These are phyloP conservation scores for Metahyphopichia silvanorum DNA, from an alignment of 805 yeast genomes.

Conservation along the genomic window DNA sequence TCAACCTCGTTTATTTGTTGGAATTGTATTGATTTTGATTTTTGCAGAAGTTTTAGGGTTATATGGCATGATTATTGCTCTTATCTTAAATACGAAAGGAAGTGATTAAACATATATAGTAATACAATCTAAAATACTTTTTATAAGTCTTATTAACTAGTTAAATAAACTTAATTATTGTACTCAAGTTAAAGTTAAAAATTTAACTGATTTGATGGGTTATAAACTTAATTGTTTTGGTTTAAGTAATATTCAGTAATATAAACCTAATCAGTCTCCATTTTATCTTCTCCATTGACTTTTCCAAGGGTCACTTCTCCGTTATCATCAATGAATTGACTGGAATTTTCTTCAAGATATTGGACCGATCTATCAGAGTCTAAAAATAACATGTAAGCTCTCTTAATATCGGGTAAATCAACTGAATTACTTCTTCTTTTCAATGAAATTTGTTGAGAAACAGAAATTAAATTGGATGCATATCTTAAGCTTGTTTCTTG, in stretches of 20 bases:
- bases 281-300: constrained; percentile 4
- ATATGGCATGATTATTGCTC: constrained; percentile 93
- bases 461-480: constrained; percentile 87
- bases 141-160: too few species aligned
- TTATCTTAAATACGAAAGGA: constrained; percentile 88
- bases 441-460: constrained; percentile 79
- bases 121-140: too few species aligned
- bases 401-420: constrained; percentile 79
- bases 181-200: too few species aligned
- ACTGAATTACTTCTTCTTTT: constrained; percentile 73
- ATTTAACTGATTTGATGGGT: too few species aligned
- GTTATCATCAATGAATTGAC: constrained; percentile 71
- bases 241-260: too few species aligned
- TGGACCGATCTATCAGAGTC: constrained; percentile 89
- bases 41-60: constrained; percentile 88
- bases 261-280: constrained; percentile 2
- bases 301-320: constrained; percentile 64
- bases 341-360: constrained; percentile 66
- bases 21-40: constrained; percentile 83
- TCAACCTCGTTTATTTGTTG: constrained; percentile 85
- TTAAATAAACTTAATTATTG: too few species aligned
- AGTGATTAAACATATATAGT: too few species aligned
- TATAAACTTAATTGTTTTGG: too few species aligned
- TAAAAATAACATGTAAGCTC: constrained; percentile 80
- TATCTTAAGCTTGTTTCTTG: constrained; percentile 88